Base-by-base conservation (phyloP, 1,284 basidiomycete species). In the Inonotus obliquus region DNA sequence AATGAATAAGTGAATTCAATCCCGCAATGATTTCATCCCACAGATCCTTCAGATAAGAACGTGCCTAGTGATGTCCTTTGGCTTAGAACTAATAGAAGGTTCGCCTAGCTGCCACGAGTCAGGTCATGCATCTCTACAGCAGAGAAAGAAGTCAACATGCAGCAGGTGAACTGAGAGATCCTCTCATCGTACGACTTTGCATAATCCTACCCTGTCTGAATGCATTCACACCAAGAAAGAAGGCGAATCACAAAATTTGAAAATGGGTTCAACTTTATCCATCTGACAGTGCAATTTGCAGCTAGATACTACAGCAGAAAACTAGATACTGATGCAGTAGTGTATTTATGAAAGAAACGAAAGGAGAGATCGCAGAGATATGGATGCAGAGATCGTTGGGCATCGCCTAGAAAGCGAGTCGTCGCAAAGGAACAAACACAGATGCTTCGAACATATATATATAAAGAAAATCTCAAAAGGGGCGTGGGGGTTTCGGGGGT, bases 301-400 rank as follows among this genome's bases (percentile, higher is more conserved):
- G 38, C n/a, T 11, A 58, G 23, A 19, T 9, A 55, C 45, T 60
- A 60, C 59, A 60, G 53, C 59, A 54, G 52, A 39, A 60, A 21
- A 55, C 52, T 60, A 60, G 52, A 48, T 55, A 55, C 51, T 60
- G 53, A 55, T 60, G 52, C 60, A 47, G 51, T 56, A 61, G 48
- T 44, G 47, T 61, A 61, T 47, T 55, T 49, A 25, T 49, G 47
- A 32, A 32, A 32, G 4, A 23, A 52, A 32, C 27, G 51, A 29
- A 32, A 14, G 54, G 51, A 39, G 25, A 56, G 39, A 56, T 54
- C 49, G 39, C 17, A 32, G 51, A 44, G 39, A 54, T 60, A 35
- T 35, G 11, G 49, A 53, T 53, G 54, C 14, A 37, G 29, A 58
- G 56, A 58, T 58, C 56, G 45, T 58, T 49, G 56, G 56, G 32